Evolutionary conservation across 2,329 filamentous ascomycete species (phyloP), one percentile per base, ranked within the genome.

Genomic region (Xylaria sp.): DNA sequence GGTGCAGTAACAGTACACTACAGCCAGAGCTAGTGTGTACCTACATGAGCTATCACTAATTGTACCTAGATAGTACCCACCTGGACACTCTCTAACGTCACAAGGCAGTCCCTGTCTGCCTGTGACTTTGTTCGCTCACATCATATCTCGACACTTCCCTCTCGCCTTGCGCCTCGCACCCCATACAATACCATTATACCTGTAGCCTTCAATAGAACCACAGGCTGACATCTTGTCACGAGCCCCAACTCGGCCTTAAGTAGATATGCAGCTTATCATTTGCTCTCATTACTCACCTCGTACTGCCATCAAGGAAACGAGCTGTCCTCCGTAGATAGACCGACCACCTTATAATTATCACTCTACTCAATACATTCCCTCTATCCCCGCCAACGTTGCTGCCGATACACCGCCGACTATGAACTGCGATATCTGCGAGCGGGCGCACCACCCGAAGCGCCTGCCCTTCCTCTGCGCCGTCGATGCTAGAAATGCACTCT

Each of bases 371-470:
- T 19, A 47, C 48, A 24, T 7, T 58, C 34, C 36, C 39, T 19
- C n/a, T 30, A 17, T 11, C 39, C 45, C 36, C 3, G 19, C 30
- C 51, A 32, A 60, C 27, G 34, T 55, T 27, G 6, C 42, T 30
- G 24, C 30, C 34, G 36, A 36, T 58, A 27, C 21, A 42, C 39
- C 30, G 14, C 50, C 24, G 79, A 81, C 76, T 68, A 92, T 93
- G 89, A 88, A 87, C 76, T 93, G 91, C 82, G 85, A 89, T 78
- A 87, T 92, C 78, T 93, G 91, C 79, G 82, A 83, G 78, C 83
- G 87, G 75, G 78, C 81, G 75, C 82, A 87, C 79, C 84, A 86
- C 71, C 74, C 84, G n/a, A 81, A 84, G 71, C 85, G 83, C 75
- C 79, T 89, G 63, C 88, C 88, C 12, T 91, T 92, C 74, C 83